A percentile compares a stretch with the other conserved stretches of the same genome.
These are phyloP conservation scores for Epichloe gansuensis DNA, from an alignment of 2,329 filamentous ascomycete species.

Conservation along the genomic window DNA sequence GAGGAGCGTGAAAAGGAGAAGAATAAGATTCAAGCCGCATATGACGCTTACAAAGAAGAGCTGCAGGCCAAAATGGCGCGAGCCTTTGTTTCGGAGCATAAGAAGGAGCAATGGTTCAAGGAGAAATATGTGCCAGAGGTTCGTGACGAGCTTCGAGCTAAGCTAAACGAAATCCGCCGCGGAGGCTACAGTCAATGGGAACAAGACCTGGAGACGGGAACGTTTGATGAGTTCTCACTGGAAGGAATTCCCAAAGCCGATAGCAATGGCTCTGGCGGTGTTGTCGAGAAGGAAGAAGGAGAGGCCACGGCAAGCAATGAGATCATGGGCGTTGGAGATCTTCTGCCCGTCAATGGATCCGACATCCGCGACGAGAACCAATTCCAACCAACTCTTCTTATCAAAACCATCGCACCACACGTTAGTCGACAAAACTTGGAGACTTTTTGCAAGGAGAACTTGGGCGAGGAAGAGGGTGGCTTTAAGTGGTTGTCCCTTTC, in stretches of 20 bases:
- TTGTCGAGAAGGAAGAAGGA: constrained; percentile 89
- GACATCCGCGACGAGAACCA: constrained; percentile 84
- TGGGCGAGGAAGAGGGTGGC: constrained; percentile 81
- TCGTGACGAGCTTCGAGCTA: constrained; percentile 58
- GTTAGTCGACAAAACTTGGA: constrained; percentile 91
- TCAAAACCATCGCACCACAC: constrained; percentile 95
- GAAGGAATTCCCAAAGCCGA: constrained; percentile 92
- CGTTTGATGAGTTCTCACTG: constrained; percentile 88
- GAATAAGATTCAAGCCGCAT: constrained; percentile 60
- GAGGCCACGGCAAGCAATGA: constrained; percentile 87
- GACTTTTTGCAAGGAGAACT: constrained; percentile 84
- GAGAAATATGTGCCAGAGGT: constrained; percentile 85
- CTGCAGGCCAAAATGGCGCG: constrained; percentile 71
- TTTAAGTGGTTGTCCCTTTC: constrained; percentile 95
- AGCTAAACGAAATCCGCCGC: constrained; percentile 69
- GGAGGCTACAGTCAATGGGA: constrained; percentile 79
- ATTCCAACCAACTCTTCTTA: constrained; percentile 81
- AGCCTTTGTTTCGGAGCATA: constrained; percentile 81
- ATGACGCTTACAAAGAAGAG: constrained; percentile 56
- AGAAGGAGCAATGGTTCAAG: constrained; percentile 94
- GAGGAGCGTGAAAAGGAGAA: constrained; percentile 73
- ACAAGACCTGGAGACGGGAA: constrained; percentile 68
- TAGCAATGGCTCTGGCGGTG: constrained; percentile 71
- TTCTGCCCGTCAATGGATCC: constrained; percentile 71
- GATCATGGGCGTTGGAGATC: constrained; percentile 81